Evolutionary conservation across 148 eudicot genomes (phyloP), one percentile per base, ranked within the genome.

Genomic region (Spergularia bocconei): DNA sequence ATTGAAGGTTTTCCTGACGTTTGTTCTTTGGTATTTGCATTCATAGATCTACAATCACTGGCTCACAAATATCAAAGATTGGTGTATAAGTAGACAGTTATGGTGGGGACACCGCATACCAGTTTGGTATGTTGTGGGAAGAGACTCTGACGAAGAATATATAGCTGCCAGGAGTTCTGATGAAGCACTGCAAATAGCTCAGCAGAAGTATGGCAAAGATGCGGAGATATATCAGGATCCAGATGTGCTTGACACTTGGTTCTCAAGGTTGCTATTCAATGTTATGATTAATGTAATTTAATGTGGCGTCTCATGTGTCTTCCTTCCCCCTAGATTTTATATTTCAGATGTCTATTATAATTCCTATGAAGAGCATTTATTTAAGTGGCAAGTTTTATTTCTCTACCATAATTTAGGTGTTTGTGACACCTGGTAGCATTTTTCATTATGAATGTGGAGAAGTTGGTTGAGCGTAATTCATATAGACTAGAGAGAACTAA

Each of bases 21-120:
- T 33, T 82, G 50, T 56, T 13, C 16, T 60, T 76, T 71, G 67
- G 33, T 29, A 17, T 63, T 63, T 74, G 38, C 78, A 71, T 58
- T 51, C 77, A 13, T 77, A 95, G 98, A 92, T 92, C 73, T 95
- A 95, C 79, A 92, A 95, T 79, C 96, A 91, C 71, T 95, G 99
- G 99, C 87, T 95, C 29, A 88, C 96, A 61, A 95, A 92, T 85
- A 95, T 92, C 80, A 92, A 91, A 80, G 99, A 95, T 80, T 95
- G 99, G 99, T 95, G 99, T 79, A 92, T 95, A 82, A 92, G 98
- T 85, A 86, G 99, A 74, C 99, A 95, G 63, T 69, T 95, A 61
- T 95, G 99, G 99, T 95, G 99, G 99, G 99, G 99, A 50, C 99
- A 95, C 79, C 93, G 97, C 19, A 91, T 95, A 78, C 99, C 99